Percentiles rank a stretch among this genome's conserved stretches.
Evolutionary conservation across 148 eudicot genomes (phyloP).

Genomic region (Camellia sinensis): DNA sequence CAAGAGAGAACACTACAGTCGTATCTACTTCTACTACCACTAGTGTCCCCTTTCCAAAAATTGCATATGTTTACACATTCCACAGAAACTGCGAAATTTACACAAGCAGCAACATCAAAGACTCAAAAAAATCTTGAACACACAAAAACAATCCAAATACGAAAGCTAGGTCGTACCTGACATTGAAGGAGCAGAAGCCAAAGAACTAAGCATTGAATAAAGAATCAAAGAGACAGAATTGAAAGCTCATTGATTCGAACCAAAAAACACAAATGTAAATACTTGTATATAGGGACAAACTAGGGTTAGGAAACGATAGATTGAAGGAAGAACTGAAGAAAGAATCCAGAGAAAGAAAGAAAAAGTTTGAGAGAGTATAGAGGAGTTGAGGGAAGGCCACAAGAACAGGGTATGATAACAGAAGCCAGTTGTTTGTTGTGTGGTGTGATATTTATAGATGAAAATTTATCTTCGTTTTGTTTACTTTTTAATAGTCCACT

Average conservation of each 20-base stretch:
- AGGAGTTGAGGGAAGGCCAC: no score
- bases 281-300: no score
- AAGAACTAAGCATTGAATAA: conserved; percentile 14
- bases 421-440: no score
- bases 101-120: neutral
- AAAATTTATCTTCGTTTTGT: no score
- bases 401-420: no score
- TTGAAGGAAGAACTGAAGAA: no score
- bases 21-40: conserved; percentile 44
- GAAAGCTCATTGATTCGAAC: neutral
- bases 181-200: conserved; percentile 69
- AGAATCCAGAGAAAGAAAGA: no score
- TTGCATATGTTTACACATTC: conserved; percentile 77
- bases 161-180: conserved; percentile 29
- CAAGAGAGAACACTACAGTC: conserved; percentile 76
- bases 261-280: no score
- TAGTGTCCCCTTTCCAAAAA: conserved; percentile 46
- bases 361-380: no score
- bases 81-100: conserved; percentile 48
- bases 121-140: neutral
- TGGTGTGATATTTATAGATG: no score
- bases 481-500: no score
- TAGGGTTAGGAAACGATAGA: no score
- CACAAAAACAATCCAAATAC: neutral
- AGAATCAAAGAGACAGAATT: conserved; percentile 19